Evolutionary conservation across 257 asterid genomes (phyloP), one percentile per base, ranked within the genome.

Genomic region (Jasminum sambac): DNA sequence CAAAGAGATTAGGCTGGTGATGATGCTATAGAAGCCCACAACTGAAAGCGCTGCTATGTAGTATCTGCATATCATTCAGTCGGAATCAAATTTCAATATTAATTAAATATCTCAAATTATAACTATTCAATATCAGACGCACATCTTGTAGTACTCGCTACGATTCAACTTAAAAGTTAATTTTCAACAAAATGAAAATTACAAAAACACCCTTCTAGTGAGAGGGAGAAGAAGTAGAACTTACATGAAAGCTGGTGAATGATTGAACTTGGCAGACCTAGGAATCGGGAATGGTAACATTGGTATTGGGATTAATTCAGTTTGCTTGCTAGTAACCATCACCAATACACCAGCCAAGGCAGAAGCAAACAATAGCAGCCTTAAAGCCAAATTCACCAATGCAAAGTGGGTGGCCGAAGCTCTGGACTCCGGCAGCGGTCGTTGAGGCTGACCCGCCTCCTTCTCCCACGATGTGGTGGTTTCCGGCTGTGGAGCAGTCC

Each of bases 1-100:
- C 67, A 78, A 76, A 62, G 89, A 84, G 14, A 84, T 0, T 24
- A 78, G 38, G 26, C 80, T 67, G 64, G 89, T 76, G 61, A 86
- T 78, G 74, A 82, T 41, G 52, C 79, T 64, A 62, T 86, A 86
- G 2, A 86, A 67, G 1, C 82, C 92, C 38, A 81, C 79, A 26
- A 77, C 78, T 39, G 92, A 78, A 6, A 82, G 79, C 77, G 92
- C 92, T 64, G 82, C 86, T 48, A 84, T 74, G 40, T 82, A 84
- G 83, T 76, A 86, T 86, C 92, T 86, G 89, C 91, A 77, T 50
- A 62, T 5, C 12, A 11, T 11, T n/a, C 13, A 13, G 6, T 63
- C 67, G 34, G 34, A 16, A 3, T 63, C 13, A 43, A 38, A 16
- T 26, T 25, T 34, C 36, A 30, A 30, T 30, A 30, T 30, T 30